phyloP scores from a whole-genome alignment of 192 early-diverging fungal genomes.

The Coemansia sp. region DNA sequence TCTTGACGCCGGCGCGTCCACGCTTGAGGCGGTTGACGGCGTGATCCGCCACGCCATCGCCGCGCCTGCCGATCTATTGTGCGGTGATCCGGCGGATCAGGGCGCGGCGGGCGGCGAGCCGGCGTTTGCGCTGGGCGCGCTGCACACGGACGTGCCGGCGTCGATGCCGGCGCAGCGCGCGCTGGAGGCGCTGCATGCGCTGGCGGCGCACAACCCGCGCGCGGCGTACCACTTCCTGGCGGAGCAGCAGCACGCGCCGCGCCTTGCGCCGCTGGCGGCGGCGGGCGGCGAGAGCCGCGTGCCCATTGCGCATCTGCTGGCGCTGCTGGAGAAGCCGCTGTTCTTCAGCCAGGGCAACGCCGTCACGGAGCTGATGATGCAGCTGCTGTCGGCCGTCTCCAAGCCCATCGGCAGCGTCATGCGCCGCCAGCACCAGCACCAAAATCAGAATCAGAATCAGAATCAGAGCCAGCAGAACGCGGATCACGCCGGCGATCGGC shows the following conservation, averaged over 20 bases:
- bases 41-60: conserved; percentile 28
- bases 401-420: conserved; percentile 67
- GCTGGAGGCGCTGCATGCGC: conserved; percentile 75
- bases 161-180: conserved; percentile 87
- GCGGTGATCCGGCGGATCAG: too few species aligned
- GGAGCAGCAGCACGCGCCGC: too few species aligned
- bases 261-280: too few species aligned
- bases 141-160: conserved; percentile 63
- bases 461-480: background rate
- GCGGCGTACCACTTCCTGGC: conserved; percentile 68
- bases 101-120: conserved; percentile 23
- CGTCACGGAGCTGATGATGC: conserved; percentile 86
- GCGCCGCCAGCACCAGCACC: conserved; percentile 32
- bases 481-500: background rate
- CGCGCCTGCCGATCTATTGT: too few species aligned
- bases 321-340: conserved; percentile 75
- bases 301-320: conserved; percentile 68
- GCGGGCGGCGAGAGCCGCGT: conserved; percentile 62
- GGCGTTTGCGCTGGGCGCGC: conserved; percentile 43
- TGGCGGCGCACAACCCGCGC: conserved; percentile 72
- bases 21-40: conserved; percentile 27
- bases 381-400: conserved; percentile 73
- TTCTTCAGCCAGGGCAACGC: conserved; percentile 70
- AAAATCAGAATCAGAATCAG: conserved; percentile 8
- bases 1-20: conserved; percentile 63